Evolutionary conservation across 2,329 filamentous ascomycete species (phyloP).

Genomic region (Calycina herbarum): DNA sequence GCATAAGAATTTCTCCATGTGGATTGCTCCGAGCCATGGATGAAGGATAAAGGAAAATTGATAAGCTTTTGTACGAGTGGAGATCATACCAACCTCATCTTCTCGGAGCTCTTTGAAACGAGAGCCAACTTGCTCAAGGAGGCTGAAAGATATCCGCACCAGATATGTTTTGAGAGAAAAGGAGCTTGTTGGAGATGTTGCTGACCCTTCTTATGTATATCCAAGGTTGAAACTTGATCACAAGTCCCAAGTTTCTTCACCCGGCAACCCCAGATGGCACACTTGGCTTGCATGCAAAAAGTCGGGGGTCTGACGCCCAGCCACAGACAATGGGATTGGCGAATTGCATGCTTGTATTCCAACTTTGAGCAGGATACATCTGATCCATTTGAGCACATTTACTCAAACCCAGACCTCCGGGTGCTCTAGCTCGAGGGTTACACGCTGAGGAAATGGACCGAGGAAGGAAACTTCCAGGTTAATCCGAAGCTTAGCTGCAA

Average conservation of each 20-base stretch:
- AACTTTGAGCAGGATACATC: too few relatives aligned
- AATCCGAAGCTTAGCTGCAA: neutral
- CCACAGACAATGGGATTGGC: neutral
- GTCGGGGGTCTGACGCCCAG: neutral
- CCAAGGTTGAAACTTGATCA: neutral
- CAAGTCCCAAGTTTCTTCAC: neutral
- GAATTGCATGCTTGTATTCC: neutral
- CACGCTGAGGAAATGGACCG: neutral
- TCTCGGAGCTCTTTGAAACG: slow-evolving; percentile 6
- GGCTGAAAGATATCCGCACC: neutral
- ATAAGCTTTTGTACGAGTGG: neutral
- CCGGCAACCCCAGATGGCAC: neutral
- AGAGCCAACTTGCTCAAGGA: slow-evolving; percentile 5
- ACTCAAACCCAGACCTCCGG: slow-evolving; percentile 4
- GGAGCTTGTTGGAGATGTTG: neutral
- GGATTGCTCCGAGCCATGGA: neutral
- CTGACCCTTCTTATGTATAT: neutral
- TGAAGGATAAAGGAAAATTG: neutral
- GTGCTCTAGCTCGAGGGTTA: neutral
- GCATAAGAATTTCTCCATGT: neutral
- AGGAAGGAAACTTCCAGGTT: neutral
- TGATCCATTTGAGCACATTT: slow-evolving; percentile 9
- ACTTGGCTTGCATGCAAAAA: neutral
- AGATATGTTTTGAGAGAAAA: neutral
- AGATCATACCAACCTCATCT: neutral